Evolutionary conservation across 257 asterid genomes (phyloP).

Genomic region (Capsicum pubescens): DNA sequence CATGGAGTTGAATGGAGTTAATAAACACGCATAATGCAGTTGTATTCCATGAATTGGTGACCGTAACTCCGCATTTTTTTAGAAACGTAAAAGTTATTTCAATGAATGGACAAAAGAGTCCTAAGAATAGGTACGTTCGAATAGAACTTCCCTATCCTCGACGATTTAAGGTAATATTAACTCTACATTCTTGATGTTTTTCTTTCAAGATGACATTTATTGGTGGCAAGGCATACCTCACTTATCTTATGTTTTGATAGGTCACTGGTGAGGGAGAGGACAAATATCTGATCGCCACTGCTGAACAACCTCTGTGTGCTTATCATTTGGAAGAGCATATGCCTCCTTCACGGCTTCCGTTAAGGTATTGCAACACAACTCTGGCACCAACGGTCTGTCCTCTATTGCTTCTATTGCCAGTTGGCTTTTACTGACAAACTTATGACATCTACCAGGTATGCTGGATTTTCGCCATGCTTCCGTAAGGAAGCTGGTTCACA

Average conservation of each 20-base stretch:
- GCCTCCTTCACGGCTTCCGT: constrained; percentile 40
- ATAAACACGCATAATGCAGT: no score
- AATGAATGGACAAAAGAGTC: not conserved
- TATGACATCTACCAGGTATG: constrained; percentile 55
- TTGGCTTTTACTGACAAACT: no score
- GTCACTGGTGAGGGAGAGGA: constrained; percentile 47
- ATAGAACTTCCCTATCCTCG: not conserved
- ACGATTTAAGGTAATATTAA: not conserved
- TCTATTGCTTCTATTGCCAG: no score
- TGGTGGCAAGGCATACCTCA: not conserved
- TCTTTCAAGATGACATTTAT: not conserved
- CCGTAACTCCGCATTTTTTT: not conserved
- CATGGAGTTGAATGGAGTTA: no score
- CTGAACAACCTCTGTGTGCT: constrained; percentile 93
- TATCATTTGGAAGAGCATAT: constrained; percentile 89
- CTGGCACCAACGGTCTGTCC: no score
- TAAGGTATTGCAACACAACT: not conserved
- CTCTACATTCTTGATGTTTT: not conserved
- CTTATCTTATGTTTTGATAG: no score
- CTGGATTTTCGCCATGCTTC: constrained; percentile 74
- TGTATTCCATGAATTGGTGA: no score
- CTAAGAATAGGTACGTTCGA: not conserved
- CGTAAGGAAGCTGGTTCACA: constrained; percentile 57
- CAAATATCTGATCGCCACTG: constrained; percentile 89
- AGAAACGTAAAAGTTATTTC: not conserved